Evolutionary conservation across 2,329 filamentous ascomycete genomes (phyloP).

Genomic region (Epichloe scottii): DNA sequence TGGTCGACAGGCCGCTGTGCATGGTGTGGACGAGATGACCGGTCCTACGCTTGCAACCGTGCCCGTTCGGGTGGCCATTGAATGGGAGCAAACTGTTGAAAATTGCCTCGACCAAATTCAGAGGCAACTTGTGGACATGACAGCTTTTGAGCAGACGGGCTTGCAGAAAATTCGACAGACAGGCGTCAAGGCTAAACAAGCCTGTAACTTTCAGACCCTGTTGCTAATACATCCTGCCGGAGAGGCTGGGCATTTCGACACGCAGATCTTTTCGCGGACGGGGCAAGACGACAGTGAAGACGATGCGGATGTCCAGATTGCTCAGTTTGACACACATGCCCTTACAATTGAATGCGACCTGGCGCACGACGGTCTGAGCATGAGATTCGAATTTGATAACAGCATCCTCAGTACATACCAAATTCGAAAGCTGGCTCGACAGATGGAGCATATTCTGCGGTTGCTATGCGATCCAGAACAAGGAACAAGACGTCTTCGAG

Average conservation of each 20-base stretch:
- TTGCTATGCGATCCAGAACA: background rate
- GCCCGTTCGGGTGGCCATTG: constrained; percentile 8
- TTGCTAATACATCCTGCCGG: constrained; percentile 3
- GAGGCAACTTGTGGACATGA: constrained; percentile 12
- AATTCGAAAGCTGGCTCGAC: background rate
- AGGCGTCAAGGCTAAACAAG: constrained; percentile 5
- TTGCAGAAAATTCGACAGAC: constrained; percentile 16
- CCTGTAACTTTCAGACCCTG: constrained; percentile 10
- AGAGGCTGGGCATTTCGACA: background rate
- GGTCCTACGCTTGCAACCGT: constrained; percentile 19
- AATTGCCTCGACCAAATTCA: constrained; percentile 10
- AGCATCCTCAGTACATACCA: background rate
- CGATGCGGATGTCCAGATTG: background rate
- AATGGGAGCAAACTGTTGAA: constrained; percentile 6
- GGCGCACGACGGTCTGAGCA: background rate
- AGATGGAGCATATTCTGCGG: constrained; percentile 2
- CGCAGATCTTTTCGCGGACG: background rate
- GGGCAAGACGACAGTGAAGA: background rate
- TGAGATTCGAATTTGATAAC: constrained; percentile 1
- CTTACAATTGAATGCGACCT: constrained; percentile 2
- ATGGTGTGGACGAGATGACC: constrained; percentile 14
- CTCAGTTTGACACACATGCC: constrained; percentile 1
- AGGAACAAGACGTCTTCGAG: background rate
- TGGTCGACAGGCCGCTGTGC: constrained; percentile 15
- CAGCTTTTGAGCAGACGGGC: constrained; percentile 15